These are phyloP conservation scores for Botrytis tulipae DNA, from an alignment of 2,329 filamentous ascomycete genomes.

Conservation along the genomic window DNA sequence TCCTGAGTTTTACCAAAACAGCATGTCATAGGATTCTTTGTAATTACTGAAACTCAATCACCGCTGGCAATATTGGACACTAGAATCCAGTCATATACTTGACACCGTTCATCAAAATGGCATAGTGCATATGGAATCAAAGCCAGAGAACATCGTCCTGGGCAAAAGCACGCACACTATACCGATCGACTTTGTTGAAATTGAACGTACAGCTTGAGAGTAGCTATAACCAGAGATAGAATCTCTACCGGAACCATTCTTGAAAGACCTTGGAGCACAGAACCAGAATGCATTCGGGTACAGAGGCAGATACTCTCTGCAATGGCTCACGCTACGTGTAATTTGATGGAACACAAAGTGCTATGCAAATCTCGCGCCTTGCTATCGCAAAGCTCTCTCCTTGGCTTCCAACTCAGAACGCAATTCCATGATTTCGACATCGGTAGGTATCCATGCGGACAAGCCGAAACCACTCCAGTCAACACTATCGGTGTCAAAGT, in stretches of 20 bases:
- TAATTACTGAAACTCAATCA: constrained; percentile 19
- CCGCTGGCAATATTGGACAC: constrained; percentile 27
- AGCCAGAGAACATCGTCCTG: constrained; percentile 30
- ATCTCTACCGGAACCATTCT: constrained; percentile 24
- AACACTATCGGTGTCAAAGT: background rate
- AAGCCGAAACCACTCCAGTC: background rate
- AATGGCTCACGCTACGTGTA: constrained; percentile 18
- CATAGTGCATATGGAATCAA: constrained; percentile 32
- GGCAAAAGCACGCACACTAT: constrained; percentile 22
- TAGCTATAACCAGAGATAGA: constrained; percentile 33
- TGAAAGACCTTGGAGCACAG: constrained; percentile 23
- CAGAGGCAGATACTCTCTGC: constrained; percentile 24
- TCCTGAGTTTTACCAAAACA: constrained; percentile 28
- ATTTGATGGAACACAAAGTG: constrained; percentile 15
- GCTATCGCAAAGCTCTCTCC: constrained; percentile 19
- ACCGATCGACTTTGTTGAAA: constrained; percentile 31
- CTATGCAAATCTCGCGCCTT: constrained; percentile 1
- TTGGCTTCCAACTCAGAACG: constrained; percentile 16
- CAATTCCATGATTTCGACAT: background rate
- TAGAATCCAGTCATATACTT: constrained; percentile 30
- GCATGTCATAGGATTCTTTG: constrained; percentile 1
- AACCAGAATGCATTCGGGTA: constrained; percentile 30
- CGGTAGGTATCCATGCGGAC: background rate
- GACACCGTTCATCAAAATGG: constrained; percentile 25
- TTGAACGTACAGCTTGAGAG: constrained; percentile 26